Evolutionary conservation across 805 yeast species (phyloP), one percentile per base, ranked within the genome.

Genomic region (Lipomyces sp.): DNA sequence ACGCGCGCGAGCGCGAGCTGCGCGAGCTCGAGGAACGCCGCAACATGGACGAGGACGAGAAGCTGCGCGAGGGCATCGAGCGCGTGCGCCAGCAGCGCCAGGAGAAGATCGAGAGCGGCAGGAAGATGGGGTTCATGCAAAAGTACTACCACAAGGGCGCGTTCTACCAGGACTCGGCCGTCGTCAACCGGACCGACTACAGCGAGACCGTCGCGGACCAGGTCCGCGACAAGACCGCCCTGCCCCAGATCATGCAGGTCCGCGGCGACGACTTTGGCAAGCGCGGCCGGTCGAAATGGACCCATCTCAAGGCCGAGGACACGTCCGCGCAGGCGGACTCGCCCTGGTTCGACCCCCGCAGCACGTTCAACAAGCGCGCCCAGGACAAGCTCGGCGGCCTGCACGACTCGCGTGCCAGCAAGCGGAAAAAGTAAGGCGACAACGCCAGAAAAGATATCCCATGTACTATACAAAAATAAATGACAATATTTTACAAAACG

Each of bases 61-160:
- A 45, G 36, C 29, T 43, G 28, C 26, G 24, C 29, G 62, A 63
- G 44, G 64, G 49, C 23, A 18, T 26, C 19, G 55, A 42, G 29
- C 45, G 53, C 6, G 45, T 55, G 29, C 45, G 45, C 29, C 47
- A 50, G 40, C 50, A 51, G 52, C 63, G 43, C 3, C 40, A 47
- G 24, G 61, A 48, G 31, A 53, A 55, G 32, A 13, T 16, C 7
- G 24, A 43, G 22, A 46, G 18, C 29, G 40, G 51, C 29, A 38
- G 48, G 14, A 53, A 47, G n/a, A 39, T 47, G 26, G 54, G 49
- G 29, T 64, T 52, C 43, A 53, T 63, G 61, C 66, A 61, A 32
- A 52, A 55, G 42, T 61, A 59, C 43, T 63, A 66, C 36, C 70
- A 68, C 45, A 55, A 56, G 40, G 74, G 70, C 10, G 71, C 67